Evolutionary conservation across 139 green algal species (phyloP).

Genomic region (Chlamydomonas sphaeroides): DNA sequence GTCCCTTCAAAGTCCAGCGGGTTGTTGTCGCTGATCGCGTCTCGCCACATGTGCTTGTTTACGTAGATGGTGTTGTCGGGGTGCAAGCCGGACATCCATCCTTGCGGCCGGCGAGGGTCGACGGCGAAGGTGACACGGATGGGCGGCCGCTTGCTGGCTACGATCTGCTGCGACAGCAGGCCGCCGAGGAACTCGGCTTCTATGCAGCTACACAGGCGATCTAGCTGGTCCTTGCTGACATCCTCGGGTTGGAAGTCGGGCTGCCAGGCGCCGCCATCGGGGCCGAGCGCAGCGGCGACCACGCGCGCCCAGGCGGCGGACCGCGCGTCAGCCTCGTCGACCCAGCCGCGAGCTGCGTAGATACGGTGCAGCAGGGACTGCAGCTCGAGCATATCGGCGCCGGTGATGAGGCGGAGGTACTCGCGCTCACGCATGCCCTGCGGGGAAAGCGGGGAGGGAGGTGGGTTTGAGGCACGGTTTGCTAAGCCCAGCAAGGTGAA

Average conservation of each 20-base stretch:
- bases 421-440: conserved; percentile 44
- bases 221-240: background rate
- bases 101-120: background rate
- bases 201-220: background rate
- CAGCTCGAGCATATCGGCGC: background rate
- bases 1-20: conserved; percentile 31
- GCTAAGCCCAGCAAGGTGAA: too few species aligned
- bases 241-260: background rate
- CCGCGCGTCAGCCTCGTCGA: background rate
- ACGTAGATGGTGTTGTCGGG: conserved; percentile 33
- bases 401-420: conserved; percentile 27
- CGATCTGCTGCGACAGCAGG: background rate
- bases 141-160: background rate
- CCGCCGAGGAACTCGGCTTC: conserved; percentile 15
- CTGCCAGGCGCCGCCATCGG: conserved; percentile 4
- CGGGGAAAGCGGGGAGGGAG: too few species aligned
- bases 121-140: background rate
- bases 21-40: background rate
- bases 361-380: background rate
- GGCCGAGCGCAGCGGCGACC: background rate
- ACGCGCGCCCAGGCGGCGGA: background rate
- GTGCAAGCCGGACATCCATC: conserved; percentile 27
- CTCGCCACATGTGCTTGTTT: conserved; percentile 11
- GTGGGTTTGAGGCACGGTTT: too few species aligned
- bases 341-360: conserved; percentile 16